Evolutionary conservation across 768 basidiomycete genomes (phyloP), one percentile per base, ranked within the genome.

Genomic region (Xerocomellus dryophilus): DNA sequence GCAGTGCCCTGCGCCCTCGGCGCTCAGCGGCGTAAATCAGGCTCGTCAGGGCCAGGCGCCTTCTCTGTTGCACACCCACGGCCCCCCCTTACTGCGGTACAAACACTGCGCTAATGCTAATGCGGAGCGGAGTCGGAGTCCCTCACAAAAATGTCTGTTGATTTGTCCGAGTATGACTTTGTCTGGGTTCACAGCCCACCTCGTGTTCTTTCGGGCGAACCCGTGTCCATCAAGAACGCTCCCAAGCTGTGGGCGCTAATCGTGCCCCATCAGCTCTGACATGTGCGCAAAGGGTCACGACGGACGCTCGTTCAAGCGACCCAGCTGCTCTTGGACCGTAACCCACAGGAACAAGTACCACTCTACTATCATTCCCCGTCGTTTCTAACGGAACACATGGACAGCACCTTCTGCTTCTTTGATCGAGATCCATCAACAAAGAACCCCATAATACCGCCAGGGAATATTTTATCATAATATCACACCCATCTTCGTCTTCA

Each of bases 1-100:
- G 66, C 68, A 42, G 59, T 70, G 66, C 56, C 43, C 51, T 29
- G 21, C 14, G 39, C 44, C 51, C 29, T n/a, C 29, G 10, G 29
- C 27, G 7, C 18, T 39, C 43, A 43, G 45, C 57, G 50, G 57
- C 34, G 52, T 53, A 61, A 65, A 65, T 62, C 59, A 6, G 55
- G 53, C 42, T 43, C 27, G 21, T 55, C 60, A 52, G 52, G 60
- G 52, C 34, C 43, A 18, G n/a, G n/a, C n/a, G n/a, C n/a, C n/a
- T 8, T 27, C 27, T 27, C 27, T 8, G 27, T 7, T 8, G 27
- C 8, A 2, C 8, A 8, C 27, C 27, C 27, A 27, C 7, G 23
- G 5, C 23, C 23, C 23, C 27, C 8, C 27, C 27, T 27, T 27
- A 8, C 27, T 27, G 27, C 8, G 27, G 27, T 27, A 7, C 8